These are phyloP conservation scores for Penicillium sp. DNA, from an alignment of 2,329 filamentous ascomycete genomes.

Conservation along the genomic window DNA sequence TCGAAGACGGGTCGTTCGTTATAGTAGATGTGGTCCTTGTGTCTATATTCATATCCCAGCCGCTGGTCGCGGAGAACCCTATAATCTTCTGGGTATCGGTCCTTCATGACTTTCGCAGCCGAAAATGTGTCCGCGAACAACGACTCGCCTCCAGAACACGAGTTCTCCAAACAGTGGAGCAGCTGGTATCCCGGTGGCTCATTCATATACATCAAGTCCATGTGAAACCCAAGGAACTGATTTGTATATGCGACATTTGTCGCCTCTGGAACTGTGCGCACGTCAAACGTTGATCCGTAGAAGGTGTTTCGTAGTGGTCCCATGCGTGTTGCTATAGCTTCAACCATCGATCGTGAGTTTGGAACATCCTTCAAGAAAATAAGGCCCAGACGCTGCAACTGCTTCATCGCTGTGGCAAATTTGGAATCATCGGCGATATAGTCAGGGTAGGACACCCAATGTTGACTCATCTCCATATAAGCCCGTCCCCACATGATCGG, in stretches of 20 bases:
- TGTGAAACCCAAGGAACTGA: constrained; percentile 74
- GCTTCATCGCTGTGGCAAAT: constrained; percentile 54
- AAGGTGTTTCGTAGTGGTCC: constrained; percentile 77
- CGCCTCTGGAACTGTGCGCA: constrained; percentile 68
- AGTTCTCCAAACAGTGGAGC: constrained; percentile 79
- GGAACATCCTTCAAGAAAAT: constrained; percentile 71
- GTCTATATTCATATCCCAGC: constrained; percentile 61
- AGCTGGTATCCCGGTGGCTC: constrained; percentile 75
- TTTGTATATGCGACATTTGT: constrained; percentile 90
- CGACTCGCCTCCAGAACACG: constrained; percentile 69
- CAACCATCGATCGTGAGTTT: constrained; percentile 55
- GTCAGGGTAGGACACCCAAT: constrained; percentile 58
- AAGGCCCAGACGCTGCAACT: constrained; percentile 60
- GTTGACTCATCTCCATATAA: constrained; percentile 38
- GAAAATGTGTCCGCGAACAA: constrained; percentile 70
- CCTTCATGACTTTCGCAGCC: constrained; percentile 41
- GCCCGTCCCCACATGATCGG: constrained; percentile 32
- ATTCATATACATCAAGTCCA: constrained; percentile 81
- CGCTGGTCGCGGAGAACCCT: constrained; percentile 36
- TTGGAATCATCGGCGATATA: constrained; percentile 56
- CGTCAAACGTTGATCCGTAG: constrained; percentile 86
- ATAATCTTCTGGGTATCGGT: constrained; percentile 10
- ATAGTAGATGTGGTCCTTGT: constrained; percentile 56
- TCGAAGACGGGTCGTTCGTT: constrained; percentile 51
- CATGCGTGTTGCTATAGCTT: constrained; percentile 60